phyloP scores from a whole-genome alignment of 2,329 filamentous ascomycete genomes.

The Rhinocladiella mackenziei region DNA sequence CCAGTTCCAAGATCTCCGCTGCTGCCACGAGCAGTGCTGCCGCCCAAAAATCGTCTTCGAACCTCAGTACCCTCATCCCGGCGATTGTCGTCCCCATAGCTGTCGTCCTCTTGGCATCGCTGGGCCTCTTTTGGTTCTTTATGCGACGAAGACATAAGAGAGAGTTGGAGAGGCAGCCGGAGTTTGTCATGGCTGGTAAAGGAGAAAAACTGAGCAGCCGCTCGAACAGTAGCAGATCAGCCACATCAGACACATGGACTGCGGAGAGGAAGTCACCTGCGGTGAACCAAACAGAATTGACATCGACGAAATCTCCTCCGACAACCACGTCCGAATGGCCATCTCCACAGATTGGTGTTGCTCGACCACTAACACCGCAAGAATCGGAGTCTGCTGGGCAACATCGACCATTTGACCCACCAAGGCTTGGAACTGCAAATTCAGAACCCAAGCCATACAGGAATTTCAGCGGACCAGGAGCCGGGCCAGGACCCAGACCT shows the following conservation, averaged over 20 bases:
- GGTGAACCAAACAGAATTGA: slow-evolving; percentile 14
- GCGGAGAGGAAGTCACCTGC: slow-evolving; percentile 16
- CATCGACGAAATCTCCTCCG: slow-evolving; percentile 20
- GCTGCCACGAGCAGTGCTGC: slow-evolving; percentile 37
- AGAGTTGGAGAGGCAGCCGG: slow-evolving; percentile 25
- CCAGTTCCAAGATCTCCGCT: slow-evolving; percentile 35
- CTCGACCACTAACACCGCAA: slow-evolving; percentile 20
- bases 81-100: slow-evolving; percentile 28
- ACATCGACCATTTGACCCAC: slow-evolving; percentile 5
- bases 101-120: slow-evolving; percentile 23
- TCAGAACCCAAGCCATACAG: slow-evolving; percentile 14
- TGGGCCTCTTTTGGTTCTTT: slow-evolving; percentile 29
- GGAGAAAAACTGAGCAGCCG: slow-evolving; percentile 27
- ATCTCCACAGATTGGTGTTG: slow-evolving; percentile 23
- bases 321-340: slow-evolving; percentile 19
- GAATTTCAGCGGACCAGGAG: slow-evolving; percentile 23
- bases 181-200: slow-evolving; percentile 29
- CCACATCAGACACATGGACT: slow-evolving; percentile 8
- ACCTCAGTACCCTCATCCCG: slow-evolving; percentile 25
- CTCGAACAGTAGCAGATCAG: slow-evolving; percentile 25
- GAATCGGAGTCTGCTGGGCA: slow-evolving; percentile 5
- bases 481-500: slow-evolving; percentile 18
- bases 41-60: slow-evolving; percentile 35
- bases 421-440: slow-evolving; percentile 3
- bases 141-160: slow-evolving; percentile 26